Conservation (phyloP, 192 early-diverging fungal species). For the Umbelopsis vinacea region DNA sequence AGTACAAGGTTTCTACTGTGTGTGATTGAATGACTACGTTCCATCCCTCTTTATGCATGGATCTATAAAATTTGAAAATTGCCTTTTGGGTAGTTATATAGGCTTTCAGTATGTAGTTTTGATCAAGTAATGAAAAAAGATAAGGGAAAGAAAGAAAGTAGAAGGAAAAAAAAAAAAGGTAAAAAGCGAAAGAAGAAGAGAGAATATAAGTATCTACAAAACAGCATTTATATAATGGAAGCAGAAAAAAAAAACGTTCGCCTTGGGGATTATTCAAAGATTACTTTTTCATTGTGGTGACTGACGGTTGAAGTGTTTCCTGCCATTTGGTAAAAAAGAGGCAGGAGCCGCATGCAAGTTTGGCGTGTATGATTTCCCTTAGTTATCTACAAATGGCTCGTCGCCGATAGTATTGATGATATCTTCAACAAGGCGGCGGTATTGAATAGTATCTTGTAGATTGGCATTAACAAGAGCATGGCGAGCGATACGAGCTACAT, state of each 20-base stretch:
- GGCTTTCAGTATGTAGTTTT: slow-evolving; percentile 1
- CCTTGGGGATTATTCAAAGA: not conserved
- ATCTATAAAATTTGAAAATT: no score
- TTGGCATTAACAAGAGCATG: slow-evolving; percentile 56
- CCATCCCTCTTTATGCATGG: no score
- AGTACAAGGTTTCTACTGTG: no score
- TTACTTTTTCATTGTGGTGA: slow-evolving; percentile 9
- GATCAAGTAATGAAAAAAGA: not conserved
- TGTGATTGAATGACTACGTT: no score
- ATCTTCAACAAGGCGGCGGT: slow-evolving; percentile 78
- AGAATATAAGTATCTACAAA: slow-evolving; percentile 4
- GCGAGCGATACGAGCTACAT: slow-evolving; percentile 72
- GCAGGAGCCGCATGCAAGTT: slow-evolving; percentile 9
- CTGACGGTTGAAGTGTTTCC: not conserved
- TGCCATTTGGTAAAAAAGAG: not conserved
- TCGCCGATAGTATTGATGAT: slow-evolving; percentile 47
- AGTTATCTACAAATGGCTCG: slow-evolving; percentile 12
- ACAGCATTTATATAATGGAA: slow-evolving; percentile 11
- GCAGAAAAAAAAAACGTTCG: slow-evolving; percentile 1
- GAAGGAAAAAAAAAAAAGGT: slow-evolving; percentile 17
- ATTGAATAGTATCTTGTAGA: slow-evolving; percentile 69
- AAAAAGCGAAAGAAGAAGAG: not conserved
- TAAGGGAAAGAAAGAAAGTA: not conserved
- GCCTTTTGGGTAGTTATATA: not conserved
- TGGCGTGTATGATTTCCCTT: not conserved